These are phyloP conservation scores for Xylariaceae sp. DNA, from an alignment of 2,329 filamentous ascomycete species.

Conservation along the genomic window DNA sequence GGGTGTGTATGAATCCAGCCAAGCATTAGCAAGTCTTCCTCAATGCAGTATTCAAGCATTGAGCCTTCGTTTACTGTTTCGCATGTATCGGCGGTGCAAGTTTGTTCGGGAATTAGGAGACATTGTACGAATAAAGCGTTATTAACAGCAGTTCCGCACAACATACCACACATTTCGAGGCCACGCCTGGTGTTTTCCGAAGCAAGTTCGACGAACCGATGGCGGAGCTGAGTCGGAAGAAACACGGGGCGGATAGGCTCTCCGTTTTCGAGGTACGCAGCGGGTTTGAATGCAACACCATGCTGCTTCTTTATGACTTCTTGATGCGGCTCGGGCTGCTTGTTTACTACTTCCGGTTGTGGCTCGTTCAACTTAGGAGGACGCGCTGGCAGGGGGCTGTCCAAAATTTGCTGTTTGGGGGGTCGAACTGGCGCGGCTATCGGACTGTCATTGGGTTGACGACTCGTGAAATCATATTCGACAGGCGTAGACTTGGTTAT, in stretches of 20 bases:
- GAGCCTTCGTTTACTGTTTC: slow-evolving; percentile 83
- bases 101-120: slow-evolving; percentile 86
- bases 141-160: slow-evolving; percentile 84
- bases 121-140: slow-evolving; percentile 89
- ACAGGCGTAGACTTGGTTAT: slow-evolving; percentile 48
- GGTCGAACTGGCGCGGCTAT: slow-evolving; percentile 35
- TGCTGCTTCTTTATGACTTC: slow-evolving; percentile 41
- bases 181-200: slow-evolving; percentile 71
- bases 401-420: slow-evolving; percentile 31
- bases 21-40: slow-evolving; percentile 74
- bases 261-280: slow-evolving; percentile 85
- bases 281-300: slow-evolving; percentile 72
- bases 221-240: slow-evolving; percentile 68
- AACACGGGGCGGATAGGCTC: slow-evolving; percentile 82
- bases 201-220: slow-evolving; percentile 68
- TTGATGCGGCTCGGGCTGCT: slow-evolving; percentile 34
- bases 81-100: slow-evolving; percentile 85
- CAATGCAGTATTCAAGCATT: slow-evolving; percentile 84
- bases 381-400: slow-evolving; percentile 14
- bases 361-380: slow-evolving; percentile 32
- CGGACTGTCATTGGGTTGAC: slow-evolving; percentile 16
- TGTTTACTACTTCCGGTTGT: slow-evolving; percentile 25
- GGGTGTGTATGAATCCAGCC: slow-evolving; percentile 99
- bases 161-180: slow-evolving; percentile 90
- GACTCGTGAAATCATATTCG: slow-evolving; percentile 35